Base-by-base conservation (phyloP, 2,329 filamentous ascomycete species). In the Ascochyta pisi region DNA sequence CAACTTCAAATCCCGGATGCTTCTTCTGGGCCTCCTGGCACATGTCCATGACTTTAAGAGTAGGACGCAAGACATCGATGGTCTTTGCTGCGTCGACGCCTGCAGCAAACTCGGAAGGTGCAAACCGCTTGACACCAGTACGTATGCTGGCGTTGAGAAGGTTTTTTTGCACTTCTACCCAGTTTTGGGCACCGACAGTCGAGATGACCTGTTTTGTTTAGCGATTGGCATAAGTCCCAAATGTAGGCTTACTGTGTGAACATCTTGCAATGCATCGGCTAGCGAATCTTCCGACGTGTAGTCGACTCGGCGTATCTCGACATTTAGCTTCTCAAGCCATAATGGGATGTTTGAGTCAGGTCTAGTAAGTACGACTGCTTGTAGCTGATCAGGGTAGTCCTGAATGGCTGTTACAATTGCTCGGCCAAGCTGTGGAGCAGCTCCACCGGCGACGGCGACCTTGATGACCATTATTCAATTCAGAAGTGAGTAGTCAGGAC, bases 71-170 rank as follows among this genome's bases (percentile, higher is more conserved):
- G 9, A 71, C 44, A 7, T 65, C 65, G 12, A 75, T 58, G 19
- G 54, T 55, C 1, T 45, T 26, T 1, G 66, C 61, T 9, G 61
- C 52, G 3, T 54, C n/a, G 5, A 60, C 49, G 6, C 65, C 61
- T 4, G 63, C 38, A n/a, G 76, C 77, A 50, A 81, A 84, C 50
- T 76, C 78, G 61, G 79, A 81, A 2, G 82, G 82, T 27, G 85
- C 76, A 59, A 83, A 85, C 39, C 83, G 78, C 57, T 78, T 75
- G 9, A 84, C 78, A 0, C 82, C 81, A 3, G 78, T 80, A 42
- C 73, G 73, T 59, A 83, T 81, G 1, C 80, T 78, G 2, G 82
- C 83, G 31, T 76, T 77, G 29, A 77, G 76, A 2, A 85, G 73
- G 1, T 74, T 73, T 9, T 81, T 77, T 57, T 85, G 79, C 10